phyloP scores from a whole-genome alignment of 2,329 filamentous ascomycete species.

The Polytolypa hystricis region DNA sequence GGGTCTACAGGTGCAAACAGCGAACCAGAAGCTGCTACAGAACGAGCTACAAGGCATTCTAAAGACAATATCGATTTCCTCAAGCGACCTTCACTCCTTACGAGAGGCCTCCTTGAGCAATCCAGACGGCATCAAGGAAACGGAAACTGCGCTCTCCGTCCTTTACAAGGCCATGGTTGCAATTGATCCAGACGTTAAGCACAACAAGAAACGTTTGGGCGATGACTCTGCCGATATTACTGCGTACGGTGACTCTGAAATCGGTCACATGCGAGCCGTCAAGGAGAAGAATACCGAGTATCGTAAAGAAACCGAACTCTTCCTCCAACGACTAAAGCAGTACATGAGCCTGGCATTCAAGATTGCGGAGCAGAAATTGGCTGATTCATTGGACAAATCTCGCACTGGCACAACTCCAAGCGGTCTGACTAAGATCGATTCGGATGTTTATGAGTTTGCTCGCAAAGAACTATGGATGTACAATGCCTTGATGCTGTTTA shows the following conservation, averaged over 20 bases:
- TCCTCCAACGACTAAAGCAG: constrained; percentile 67
- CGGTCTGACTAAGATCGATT: constrained; percentile 51
- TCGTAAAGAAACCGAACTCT: constrained; percentile 59
- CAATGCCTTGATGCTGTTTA: constrained; percentile 75
- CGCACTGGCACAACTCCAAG: constrained; percentile 30
- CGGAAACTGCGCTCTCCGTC: constrained; percentile 65
- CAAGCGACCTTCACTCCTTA: constrained; percentile 62
- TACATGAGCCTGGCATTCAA: constrained; percentile 77
- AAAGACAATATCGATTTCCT: constrained; percentile 79
- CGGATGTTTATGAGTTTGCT: constrained; percentile 58
- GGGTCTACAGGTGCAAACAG: constrained; percentile 90
- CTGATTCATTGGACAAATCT: constrained; percentile 43
- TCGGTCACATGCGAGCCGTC: constrained; percentile 80
- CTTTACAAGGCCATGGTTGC: constrained; percentile 89
- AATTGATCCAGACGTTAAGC: constrained; percentile 71
- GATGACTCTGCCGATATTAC: constrained; percentile 34
- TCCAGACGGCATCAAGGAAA: constrained; percentile 57
- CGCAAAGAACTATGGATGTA: constrained; percentile 76
- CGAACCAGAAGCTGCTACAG: constrained; percentile 89
- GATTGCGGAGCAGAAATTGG: constrained; percentile 59
- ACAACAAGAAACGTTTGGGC: constrained; percentile 39
- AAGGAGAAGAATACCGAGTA: constrained; percentile 93
- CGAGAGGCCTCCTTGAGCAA: constrained; percentile 63
- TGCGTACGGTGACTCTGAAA: constrained; percentile 61
- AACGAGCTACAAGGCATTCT: constrained; percentile 82